Base-by-base conservation (phyloP, 2,329 filamentous ascomycete species). In the Tricladium varicosporioides region DNA sequence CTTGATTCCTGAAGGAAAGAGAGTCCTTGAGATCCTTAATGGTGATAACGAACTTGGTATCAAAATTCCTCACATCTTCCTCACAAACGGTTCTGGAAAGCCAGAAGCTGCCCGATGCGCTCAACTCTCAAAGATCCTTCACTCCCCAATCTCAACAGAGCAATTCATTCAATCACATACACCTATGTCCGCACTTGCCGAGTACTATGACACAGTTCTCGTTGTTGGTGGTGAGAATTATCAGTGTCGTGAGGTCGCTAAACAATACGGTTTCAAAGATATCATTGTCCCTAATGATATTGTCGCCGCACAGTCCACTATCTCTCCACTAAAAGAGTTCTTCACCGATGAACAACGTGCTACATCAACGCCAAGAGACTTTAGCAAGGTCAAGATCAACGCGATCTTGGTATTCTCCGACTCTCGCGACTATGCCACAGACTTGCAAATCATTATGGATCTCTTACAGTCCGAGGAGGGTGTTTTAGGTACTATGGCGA, bases 111-210 rank as follows among this genome's bases (percentile, higher is more conserved):
- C 82, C 36, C 85, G 86, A 59, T 83, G 82, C 66, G 78, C 85
- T 57, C 86, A 90, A 72, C 80, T 90, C 15, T 79, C 82, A 62
- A 81, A 82, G 70, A 88, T 91, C 60, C 78, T 90, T 47, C 74
- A 81, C 57, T 80, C 80, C 67, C 84, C 84, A 52, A 83, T 89
- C 71, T 81, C 78, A 51, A 87, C 82, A 40, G 85, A 89, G 57
- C 87, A 90, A 71, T 91, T 91, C 78, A 89, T 90, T 69, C 87
- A 90, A 73, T 87, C 84, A 1, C 87, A 89, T 78, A 90, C 86
- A 3, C 87, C 87, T 64, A 91, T 91, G 88, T 85, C 86, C 58
- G 88, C 87, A 47, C 74, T 91, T 66, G 76, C 87, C 18, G 86
- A 90, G 72, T 91, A 91, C 79, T 91, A 90, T 78, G 81, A 84